phyloP scores from a whole-genome alignment of 768 basidiomycete species.

The Boletus subparvulus region DNA sequence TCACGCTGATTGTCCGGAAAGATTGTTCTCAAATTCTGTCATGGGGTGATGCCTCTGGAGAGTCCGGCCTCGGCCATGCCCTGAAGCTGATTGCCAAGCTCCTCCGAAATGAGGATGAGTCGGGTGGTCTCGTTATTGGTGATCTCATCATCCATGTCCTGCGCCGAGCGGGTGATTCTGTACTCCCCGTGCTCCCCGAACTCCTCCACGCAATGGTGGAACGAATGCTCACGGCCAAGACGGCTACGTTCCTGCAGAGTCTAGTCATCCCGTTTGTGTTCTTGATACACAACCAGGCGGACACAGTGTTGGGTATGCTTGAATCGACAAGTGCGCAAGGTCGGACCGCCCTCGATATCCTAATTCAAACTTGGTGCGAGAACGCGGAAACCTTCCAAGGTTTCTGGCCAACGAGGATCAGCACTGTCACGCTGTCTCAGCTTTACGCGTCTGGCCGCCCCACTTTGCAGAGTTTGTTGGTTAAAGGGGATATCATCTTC shows the following conservation, averaged over 20 bases:
- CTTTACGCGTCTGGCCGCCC: conserved; percentile 68
- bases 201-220: conserved; percentile 80
- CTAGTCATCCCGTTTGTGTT: conserved; percentile 93
- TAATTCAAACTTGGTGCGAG: conserved; percentile 94
- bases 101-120: conserved; percentile 80
- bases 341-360: conserved; percentile 73
- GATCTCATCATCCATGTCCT: conserved; percentile 94
- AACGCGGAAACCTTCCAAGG: conserved; percentile 94
- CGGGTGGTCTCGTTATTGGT: conserved; percentile 89
- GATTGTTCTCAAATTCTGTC: conserved; percentile 77
- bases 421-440: conserved; percentile 76
- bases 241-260: conserved; percentile 90
- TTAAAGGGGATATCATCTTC: conserved; percentile 92
- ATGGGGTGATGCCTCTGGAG: conserved; percentile 68
- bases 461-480: conserved; percentile 63
- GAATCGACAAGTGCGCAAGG: conserved; percentile 63
- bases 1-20: conserved; percentile 85
- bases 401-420: conserved; percentile 88
- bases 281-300: conserved; percentile 83
- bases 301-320: conserved; percentile 74
- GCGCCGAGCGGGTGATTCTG: conserved; percentile 73
- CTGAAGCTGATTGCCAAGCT: conserved; percentile 76
- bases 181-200: conserved; percentile 84
- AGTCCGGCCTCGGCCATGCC: conserved; percentile 73
- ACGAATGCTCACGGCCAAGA: conserved; percentile 82